Evolutionary conservation across 2,329 filamentous ascomycete species (phyloP), one percentile per base, ranked within the genome.

Genomic region (Rhynchosporium graminicola): DNA sequence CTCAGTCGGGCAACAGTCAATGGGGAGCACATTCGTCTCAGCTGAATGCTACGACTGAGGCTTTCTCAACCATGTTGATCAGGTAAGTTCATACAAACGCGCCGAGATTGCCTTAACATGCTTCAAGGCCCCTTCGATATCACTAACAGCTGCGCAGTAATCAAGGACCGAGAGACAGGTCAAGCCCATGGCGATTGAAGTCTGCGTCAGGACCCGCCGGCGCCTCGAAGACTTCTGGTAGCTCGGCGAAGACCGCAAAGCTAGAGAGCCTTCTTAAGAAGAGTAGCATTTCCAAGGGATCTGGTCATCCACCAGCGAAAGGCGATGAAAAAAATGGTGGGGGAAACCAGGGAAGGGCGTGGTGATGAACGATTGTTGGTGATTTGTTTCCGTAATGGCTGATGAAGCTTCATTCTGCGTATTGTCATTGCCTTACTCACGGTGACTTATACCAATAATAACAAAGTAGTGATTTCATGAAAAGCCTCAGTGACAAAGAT

Each of bases 241-340:
- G 12, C 38, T 56, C 38, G 20, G 43, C n/a, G 3, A 43, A 51
- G 31, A 43, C 57, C 9, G 38, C 46, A 10, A 59, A 45, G 26
- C 57, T 52, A 4, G 57, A 59, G 20, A 51, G 36, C 36, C 28
- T 59, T 26, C 29, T 52, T 36, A 43, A 59, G 12, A 59, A 42
- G 36, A 52, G 36, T 51, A 31, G 33, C 29, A 59, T 59, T 15
- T 59, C 57, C 33, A 59, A 43, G 20, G 33, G 8, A 31, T n/a
- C 57, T 52, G 20, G 50, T 42, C 33, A 9, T 26, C 20, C 50
- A 54, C n/a, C 26, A 8, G 46, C 26, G 4, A 40, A 20, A 3
- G 31, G 33, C 12, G 57, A 59, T 20, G 20, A 20, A 20, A 40
- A 3, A 12, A 13, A 4, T 55, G 13, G 38, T 26, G 42, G 42